Percentiles rank a stretch among this genome's conserved stretches.
Conservation (phyloP, 2,329 filamentous ascomycete genomes). For the Helminthosporium solani region DNA sequence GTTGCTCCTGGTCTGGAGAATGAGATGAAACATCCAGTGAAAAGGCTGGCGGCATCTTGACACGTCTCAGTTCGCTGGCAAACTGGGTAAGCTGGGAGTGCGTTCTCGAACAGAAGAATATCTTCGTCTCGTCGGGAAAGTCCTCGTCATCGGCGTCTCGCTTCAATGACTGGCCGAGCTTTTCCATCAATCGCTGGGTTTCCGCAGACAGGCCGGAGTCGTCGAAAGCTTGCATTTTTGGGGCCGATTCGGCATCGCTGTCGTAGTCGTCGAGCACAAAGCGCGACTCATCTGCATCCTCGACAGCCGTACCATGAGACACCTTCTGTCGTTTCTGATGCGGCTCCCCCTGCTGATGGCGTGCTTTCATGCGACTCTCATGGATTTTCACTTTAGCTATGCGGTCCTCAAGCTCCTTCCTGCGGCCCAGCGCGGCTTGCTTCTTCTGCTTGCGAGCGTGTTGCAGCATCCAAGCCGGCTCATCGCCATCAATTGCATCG, state of each 20-base stretch:
- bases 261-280: conserved; percentile 77
- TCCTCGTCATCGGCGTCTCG: conserved; percentile 51
- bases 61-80: conserved; percentile 75
- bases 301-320: conserved; percentile 6
- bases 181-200: conserved; percentile 71
- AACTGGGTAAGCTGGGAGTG: conserved; percentile 92
- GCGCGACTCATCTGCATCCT: conserved; percentile 57
- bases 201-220: conserved; percentile 66
- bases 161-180: conserved; percentile 43
- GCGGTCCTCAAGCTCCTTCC: conserved; percentile 72
- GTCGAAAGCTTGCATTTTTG: conserved; percentile 23
- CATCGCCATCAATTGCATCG: conserved; percentile 58
- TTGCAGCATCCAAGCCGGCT: conserved; percentile 82
- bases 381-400: conserved; percentile 63
- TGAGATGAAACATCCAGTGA: conserved; percentile 21
- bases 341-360: conserved; percentile 50
- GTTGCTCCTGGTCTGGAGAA: conserved; percentile 18
- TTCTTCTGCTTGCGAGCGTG: conserved; percentile 70
- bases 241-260: conserved; percentile 55
- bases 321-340: conserved; percentile 47
- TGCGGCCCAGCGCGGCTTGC: conserved; percentile 64
- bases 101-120: conserved; percentile 90
- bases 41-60: conserved; percentile 73
- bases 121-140: conserved; percentile 69
- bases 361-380: conserved; percentile 61